These are phyloP conservation scores for Globomyces pollinis-pini DNA, from an alignment of 192 early-diverging fungal genomes.

Conservation along the genomic window DNA sequence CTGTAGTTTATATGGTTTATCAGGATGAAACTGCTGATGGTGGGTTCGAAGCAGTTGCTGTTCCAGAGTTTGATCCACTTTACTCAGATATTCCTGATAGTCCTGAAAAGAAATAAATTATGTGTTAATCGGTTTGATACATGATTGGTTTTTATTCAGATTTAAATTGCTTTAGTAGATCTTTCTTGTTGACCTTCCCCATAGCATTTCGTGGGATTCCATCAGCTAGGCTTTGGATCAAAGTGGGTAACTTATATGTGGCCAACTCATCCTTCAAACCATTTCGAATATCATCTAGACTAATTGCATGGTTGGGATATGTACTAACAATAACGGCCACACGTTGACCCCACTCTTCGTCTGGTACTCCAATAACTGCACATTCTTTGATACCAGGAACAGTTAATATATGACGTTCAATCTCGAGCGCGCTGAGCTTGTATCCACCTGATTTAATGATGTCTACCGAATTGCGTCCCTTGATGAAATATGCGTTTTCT, in stretches of 20 bases:
- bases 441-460: slow-evolving; percentile 87
- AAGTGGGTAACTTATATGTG: slow-evolving; percentile 67
- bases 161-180: slow-evolving; percentile 48
- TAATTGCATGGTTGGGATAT: slow-evolving; percentile 11
- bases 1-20: not conserved
- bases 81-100: too few relatives aligned
- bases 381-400: slow-evolving; percentile 56
- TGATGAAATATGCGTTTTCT: slow-evolving; percentile 59
- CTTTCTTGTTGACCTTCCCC: slow-evolving; percentile 86
- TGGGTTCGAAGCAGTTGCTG: not conserved
- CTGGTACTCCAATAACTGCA: slow-evolving; percentile 64
- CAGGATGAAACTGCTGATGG: not conserved
- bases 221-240: slow-evolving; percentile 35
- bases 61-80: not conserved
- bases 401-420: slow-evolving; percentile 71
- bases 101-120: too few relatives aligned
- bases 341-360: slow-evolving; percentile 75
- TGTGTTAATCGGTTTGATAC: too few relatives aligned
- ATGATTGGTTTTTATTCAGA: too few relatives aligned
- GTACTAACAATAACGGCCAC: slow-evolving; percentile 55
- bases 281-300: slow-evolving; percentile 27
- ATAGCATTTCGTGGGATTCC: slow-evolving; percentile 74
- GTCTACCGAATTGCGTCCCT: slow-evolving; percentile 73
- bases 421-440: slow-evolving; percentile 76
- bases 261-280: slow-evolving; percentile 60